These are phyloP conservation scores for Pinus taeda DNA, from an alignment of 75 land plant genomes.

Conservation along the genomic window DNA sequence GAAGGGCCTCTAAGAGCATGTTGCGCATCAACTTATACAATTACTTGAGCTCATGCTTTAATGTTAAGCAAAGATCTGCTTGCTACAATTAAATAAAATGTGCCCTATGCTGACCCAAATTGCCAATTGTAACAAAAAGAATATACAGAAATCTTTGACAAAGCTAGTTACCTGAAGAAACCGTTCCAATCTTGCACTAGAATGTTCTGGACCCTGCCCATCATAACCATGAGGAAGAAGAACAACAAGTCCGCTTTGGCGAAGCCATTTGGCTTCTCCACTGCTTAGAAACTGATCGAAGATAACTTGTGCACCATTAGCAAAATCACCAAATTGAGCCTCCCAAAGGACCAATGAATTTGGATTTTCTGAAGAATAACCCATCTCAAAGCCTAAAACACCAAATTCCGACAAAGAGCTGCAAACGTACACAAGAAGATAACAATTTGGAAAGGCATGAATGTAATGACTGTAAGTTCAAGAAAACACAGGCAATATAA, in stretches of 20 bases:
- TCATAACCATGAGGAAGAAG: slow-evolving; percentile 99
- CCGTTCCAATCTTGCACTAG: slow-evolving; percentile 92
- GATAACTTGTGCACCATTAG: slow-evolving; percentile 94
- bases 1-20: no score
- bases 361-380: slow-evolving; percentile 98
- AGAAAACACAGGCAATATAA: no score
- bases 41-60: no score
- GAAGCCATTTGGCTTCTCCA: slow-evolving; percentile 96
- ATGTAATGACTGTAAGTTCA: no score
- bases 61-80: no score
- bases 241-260: slow-evolving; percentile 86
- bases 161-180: slow-evolving; percentile 69
- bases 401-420: slow-evolving; percentile 98
- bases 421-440: slow-evolving; percentile 14
- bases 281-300: slow-evolving; percentile 94
- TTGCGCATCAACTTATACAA: no score
- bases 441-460: no score
- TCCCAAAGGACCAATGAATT: slow-evolving; percentile 94
- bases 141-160: no score
- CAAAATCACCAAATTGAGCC: slow-evolving; percentile 98
- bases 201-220: slow-evolving; percentile 99
- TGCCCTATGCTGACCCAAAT: no score
- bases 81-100: no score
- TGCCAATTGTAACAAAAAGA: no score
- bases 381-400: slow-evolving; percentile 95